Evolutionary conservation across 1,284 basidiomycete species (phyloP).

Genomic region (Anthracocystis panici-leucophaei): DNA sequence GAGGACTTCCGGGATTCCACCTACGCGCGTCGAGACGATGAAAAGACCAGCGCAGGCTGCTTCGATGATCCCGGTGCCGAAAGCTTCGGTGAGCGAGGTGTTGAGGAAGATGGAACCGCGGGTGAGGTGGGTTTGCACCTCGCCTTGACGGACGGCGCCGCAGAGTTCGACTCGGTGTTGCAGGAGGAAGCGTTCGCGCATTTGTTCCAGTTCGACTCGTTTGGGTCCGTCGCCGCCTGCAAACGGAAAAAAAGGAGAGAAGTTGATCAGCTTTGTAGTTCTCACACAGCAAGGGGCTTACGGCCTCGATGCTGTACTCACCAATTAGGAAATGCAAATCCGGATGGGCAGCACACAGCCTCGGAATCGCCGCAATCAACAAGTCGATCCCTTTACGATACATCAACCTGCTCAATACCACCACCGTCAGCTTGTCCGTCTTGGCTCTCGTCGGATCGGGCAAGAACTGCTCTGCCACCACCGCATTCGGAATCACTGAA

Average conservation of each 20-base stretch:
- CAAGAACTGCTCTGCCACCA: conserved; percentile 87
- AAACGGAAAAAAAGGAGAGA: background rate
- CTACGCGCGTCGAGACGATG: conserved; percentile 92
- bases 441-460: conserved; percentile 72
- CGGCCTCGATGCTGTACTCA: conserved; percentile 68
- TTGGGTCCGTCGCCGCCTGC: conserved; percentile 88
- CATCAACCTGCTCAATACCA: conserved; percentile 92
- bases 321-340: conserved; percentile 90
- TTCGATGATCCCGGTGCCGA: conserved; percentile 95
- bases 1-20: conserved; percentile 94
- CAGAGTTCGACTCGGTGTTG: conserved; percentile 91
- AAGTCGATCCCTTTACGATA: conserved; percentile 98
- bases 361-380: conserved; percentile 88
- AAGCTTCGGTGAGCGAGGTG: conserved; percentile 94
- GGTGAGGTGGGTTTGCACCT: conserved; percentile 84
- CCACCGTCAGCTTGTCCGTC: conserved; percentile 77
- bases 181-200: conserved; percentile 88
- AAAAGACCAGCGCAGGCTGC: conserved; percentile 94
- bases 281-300: too few species aligned
- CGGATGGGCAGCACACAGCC: conserved; percentile 85
- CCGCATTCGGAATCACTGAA: conserved; percentile 83
- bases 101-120: conserved; percentile 93
- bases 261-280: background rate
- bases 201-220: conserved; percentile 92
- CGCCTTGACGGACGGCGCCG: conserved; percentile 82